Evolutionary conservation across 805 yeast species (phyloP).

Genomic region (Starmera pachycereana): DNA sequence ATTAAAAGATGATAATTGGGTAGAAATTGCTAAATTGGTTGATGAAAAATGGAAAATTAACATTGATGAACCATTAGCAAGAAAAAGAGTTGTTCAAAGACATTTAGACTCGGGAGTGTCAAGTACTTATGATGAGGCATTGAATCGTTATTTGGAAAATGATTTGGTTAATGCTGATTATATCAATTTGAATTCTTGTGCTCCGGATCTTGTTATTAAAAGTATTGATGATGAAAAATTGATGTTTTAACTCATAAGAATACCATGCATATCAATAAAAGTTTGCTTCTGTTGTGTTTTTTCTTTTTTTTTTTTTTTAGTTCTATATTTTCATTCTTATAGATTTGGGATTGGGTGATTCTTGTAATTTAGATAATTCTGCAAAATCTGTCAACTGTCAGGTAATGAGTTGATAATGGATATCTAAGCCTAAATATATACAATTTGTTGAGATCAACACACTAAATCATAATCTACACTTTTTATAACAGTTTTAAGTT

Average conservation of each 20-base stretch:
- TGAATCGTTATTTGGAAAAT: constrained; percentile 2
- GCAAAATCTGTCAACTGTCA: too few relatives aligned
- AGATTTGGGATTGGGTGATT: too few relatives aligned
- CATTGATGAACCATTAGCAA: constrained; percentile 2
- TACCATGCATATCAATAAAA: too few relatives aligned
- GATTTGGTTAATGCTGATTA: constrained; percentile 6
- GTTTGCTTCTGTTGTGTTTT: too few relatives aligned
- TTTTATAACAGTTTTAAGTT: too few relatives aligned
- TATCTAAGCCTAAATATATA: too few relatives aligned
- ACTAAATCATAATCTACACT: too few relatives aligned
- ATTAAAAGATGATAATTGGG: constrained; percentile 10
- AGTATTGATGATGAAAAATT: constrained; percentile 1
- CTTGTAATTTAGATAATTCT: too few relatives aligned
- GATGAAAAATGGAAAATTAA: constrained; percentile 8
- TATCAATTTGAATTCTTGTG: constrained; percentile 3
- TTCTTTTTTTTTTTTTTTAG: too few relatives aligned
- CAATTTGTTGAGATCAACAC: too few relatives aligned
- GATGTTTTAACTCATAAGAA: background rate
- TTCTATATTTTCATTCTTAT: too few relatives aligned
- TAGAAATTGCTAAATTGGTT: constrained; percentile 3
- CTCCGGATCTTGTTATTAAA: constrained; percentile 2
- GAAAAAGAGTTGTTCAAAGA: constrained; percentile 4
- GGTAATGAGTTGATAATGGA: too few relatives aligned
- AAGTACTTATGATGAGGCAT: constrained; percentile 1
- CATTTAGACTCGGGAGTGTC: constrained; percentile 4